A percentile compares a stretch with the other conserved stretches of the same genome.
phyloP scores from a whole-genome alignment of 805 yeast species.

The Maudiozyma barnettii region DNA sequence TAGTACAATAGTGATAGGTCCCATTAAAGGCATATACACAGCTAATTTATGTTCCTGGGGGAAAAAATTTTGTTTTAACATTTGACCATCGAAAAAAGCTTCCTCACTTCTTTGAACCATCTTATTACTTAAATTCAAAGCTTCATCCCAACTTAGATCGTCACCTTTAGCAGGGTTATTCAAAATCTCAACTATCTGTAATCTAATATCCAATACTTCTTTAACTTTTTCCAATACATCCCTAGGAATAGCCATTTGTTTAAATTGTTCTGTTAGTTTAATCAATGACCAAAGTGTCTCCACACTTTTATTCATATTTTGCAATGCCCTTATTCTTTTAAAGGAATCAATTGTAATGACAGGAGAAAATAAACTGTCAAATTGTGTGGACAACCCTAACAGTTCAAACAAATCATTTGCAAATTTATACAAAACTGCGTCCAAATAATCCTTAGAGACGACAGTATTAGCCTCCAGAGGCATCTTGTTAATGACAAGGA shows the following conservation, averaged over 20 bases:
- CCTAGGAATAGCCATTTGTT: conserved; percentile 76
- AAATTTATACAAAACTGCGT: conserved; percentile 56
- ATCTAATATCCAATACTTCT: conserved; percentile 37
- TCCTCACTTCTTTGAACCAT: conserved; percentile 33
- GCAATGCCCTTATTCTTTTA: conserved; percentile 47
- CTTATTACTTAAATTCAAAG: conserved; percentile 47
- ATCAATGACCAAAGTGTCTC: conserved; percentile 66
- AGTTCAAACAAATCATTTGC: conserved; percentile 65
- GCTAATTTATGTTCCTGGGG: conserved; percentile 96
- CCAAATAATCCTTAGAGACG: conserved; percentile 38
- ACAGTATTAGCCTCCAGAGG: conserved; percentile 21
- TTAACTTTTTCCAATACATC: conserved; percentile 52
- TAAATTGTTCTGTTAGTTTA: conserved; percentile 57
- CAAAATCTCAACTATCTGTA: conserved; percentile 21
- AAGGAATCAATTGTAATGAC: conserved; percentile 55
- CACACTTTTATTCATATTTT: conserved; percentile 52
- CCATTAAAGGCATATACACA: conserved; percentile 80
- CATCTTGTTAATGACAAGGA: conserved; percentile 35
- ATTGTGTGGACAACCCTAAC: conserved; percentile 53
- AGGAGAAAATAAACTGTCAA: conserved; percentile 37
- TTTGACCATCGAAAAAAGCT: conserved; percentile 88
- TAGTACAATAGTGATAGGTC: conserved; percentile 69
- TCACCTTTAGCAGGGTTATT: conserved; percentile 26
- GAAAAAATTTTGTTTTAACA: conserved; percentile 91
- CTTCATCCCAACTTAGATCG: conserved; percentile 36